Conservation (phyloP, 2,329 filamentous ascomycete species). For the Pochonia chlamydosporia region DNA sequence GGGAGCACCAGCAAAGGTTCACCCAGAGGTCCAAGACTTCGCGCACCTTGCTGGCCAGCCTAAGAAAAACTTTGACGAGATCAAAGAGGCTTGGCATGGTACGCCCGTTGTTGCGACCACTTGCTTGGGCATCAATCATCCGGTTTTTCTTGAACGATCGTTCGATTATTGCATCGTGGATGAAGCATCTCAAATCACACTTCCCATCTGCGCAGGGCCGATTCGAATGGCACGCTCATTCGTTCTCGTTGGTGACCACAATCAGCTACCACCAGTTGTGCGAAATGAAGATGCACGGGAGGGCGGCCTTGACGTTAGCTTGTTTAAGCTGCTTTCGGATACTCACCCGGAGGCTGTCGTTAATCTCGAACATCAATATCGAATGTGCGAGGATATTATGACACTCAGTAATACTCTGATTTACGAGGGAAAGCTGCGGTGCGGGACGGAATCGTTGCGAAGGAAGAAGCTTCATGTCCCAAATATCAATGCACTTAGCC, state of each 20-base stretch:
- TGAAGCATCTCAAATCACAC: constrained; percentile 93
- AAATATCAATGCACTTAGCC: constrained; percentile 53
- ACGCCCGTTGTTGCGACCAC: constrained; percentile 91
- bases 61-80: constrained; percentile 73
- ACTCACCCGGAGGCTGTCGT: constrained; percentile 82
- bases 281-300: constrained; percentile 82
- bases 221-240: constrained; percentile 91
- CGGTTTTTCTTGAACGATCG: constrained; percentile 77
- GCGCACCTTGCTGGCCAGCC: constrained; percentile 70
- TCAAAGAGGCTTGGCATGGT: constrained; percentile 76
- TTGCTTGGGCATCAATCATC: constrained; percentile 85
- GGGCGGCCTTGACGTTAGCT: constrained; percentile 82
- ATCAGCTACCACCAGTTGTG: constrained; percentile 89
- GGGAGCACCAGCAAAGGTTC: constrained; percentile 78
- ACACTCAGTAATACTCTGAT: constrained; percentile 86
- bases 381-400: constrained; percentile 98
- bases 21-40: constrained; percentile 82
- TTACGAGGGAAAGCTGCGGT: constrained; percentile 85
- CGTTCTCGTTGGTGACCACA: constrained; percentile 93
- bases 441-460: constrained; percentile 74
- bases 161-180: constrained; percentile 99
- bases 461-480: constrained; percentile 63
- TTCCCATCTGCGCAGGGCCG: constrained; percentile 89
- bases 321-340: constrained; percentile 92
- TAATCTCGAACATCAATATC: constrained; percentile 91